These are phyloP conservation scores for Pestalotiopsis sp. DNA, from an alignment of 2,329 filamentous ascomycete species.

Conservation along the genomic window DNA sequence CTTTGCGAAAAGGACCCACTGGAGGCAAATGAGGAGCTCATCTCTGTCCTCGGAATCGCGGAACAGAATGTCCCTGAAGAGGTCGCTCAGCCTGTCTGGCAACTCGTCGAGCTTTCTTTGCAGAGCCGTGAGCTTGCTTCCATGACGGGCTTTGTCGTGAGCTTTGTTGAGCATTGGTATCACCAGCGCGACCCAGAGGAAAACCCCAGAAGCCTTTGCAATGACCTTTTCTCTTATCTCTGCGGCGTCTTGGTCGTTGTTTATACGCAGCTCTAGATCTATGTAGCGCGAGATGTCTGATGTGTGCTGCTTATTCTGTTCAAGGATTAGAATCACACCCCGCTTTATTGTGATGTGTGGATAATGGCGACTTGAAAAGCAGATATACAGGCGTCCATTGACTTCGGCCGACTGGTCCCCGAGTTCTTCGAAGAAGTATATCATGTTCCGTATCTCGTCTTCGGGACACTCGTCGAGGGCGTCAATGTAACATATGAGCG, in stretches of 20 bases:
- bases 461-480: conserved; percentile 13
- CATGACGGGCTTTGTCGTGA: conserved; percentile 22
- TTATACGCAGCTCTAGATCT: conserved; percentile 26
- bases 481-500: conserved; percentile 7
- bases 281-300: conserved; percentile 29
- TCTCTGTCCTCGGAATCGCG: conserved; percentile 36
- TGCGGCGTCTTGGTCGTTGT: conserved; percentile 13
- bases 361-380: conserved; percentile 40
- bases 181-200: conserved; percentile 33
- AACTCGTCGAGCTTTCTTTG: conserved; percentile 36
- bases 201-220: conserved; percentile 41
- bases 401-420: not conserved
- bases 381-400: not conserved
- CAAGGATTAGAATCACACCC: conserved; percentile 23
- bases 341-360: conserved; percentile 38
- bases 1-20: conserved; percentile 43
- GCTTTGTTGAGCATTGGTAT: conserved; percentile 39
- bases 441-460: conserved; percentile 10
- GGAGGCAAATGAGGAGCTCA: conserved; percentile 37
- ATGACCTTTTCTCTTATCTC: conserved; percentile 26
- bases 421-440: conserved; percentile 5
- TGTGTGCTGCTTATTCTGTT: conserved; percentile 23
- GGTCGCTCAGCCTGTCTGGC: conserved; percentile 36
- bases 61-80: conserved; percentile 45
- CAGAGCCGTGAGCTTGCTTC: conserved; percentile 18